phyloP scores from a whole-genome alignment of 768 basidiomycete genomes.

The Xerocomellus chrysenteron region DNA sequence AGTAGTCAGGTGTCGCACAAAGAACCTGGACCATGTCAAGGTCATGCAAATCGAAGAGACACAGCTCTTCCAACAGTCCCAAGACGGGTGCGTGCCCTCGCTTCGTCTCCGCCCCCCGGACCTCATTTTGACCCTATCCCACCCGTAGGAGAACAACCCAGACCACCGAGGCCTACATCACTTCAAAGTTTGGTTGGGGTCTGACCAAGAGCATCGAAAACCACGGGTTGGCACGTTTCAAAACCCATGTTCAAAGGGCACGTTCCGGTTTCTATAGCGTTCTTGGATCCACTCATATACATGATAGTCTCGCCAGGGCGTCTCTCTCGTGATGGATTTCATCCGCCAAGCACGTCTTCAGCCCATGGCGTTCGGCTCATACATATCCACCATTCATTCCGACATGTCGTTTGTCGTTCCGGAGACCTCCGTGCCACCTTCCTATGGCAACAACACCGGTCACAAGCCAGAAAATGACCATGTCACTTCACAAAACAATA shows the following conservation, averaged over 20 bases:
- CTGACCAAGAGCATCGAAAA: constrained; percentile 84
- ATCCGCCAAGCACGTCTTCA: constrained; percentile 74
- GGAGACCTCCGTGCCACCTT: constrained; percentile 18
- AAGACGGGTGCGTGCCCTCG: constrained; percentile 59
- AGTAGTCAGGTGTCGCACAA: constrained; percentile 74
- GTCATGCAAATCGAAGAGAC: constrained; percentile 91
- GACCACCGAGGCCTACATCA: constrained; percentile 80
- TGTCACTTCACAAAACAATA: constrained; percentile 12
- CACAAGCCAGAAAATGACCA: constrained; percentile 20
- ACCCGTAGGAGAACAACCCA: constrained; percentile 70
- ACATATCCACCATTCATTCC: constrained; percentile 35
- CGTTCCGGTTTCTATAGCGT: constrained; percentile 24
- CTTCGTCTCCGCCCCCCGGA: not conserved
- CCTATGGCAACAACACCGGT: constrained; percentile 7
- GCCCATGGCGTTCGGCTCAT: constrained; percentile 44
- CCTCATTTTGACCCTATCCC: constrained; percentile 2
- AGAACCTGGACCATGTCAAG: constrained; percentile 92
- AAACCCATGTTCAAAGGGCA: constrained; percentile 83
- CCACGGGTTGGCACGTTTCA: constrained; percentile 81
- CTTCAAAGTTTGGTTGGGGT: constrained; percentile 91
- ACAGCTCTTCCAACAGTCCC: constrained; percentile 64
- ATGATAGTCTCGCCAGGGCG: constrained; percentile 78
- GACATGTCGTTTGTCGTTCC: constrained; percentile 30
- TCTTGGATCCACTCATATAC: not conserved
- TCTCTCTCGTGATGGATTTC: constrained; percentile 75